A percentile compares a stretch with the other conserved stretches of the same genome.
phyloP scores from a whole-genome alignment of 2,329 filamentous ascomycete genomes.

The Diplodia mutila region DNA sequence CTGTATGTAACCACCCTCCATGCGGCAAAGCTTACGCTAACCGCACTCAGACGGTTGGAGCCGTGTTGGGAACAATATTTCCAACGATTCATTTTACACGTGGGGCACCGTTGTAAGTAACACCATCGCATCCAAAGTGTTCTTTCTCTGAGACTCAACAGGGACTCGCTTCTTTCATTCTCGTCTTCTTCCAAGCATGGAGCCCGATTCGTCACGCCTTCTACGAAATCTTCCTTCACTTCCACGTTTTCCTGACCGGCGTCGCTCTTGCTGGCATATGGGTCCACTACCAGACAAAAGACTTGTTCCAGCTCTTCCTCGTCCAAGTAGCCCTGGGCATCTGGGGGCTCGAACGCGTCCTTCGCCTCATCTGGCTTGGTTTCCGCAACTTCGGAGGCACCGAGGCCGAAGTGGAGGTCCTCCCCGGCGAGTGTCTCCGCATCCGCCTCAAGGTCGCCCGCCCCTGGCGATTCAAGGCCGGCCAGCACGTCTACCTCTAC shows the following conservation, averaged over 20 bases:
- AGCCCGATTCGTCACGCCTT: conserved; percentile 75
- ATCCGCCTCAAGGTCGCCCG: conserved; percentile 74
- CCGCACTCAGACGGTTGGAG: no score
- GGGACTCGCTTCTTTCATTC: conserved; percentile 63
- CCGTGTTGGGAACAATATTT: no score
- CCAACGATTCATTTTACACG: no score
- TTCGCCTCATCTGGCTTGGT: conserved; percentile 64
- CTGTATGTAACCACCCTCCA: no score
- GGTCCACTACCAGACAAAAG: conserved; percentile 60
- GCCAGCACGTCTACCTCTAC: conserved; percentile 82
- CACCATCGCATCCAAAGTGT: no score
- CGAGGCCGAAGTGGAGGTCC: conserved; percentile 70
- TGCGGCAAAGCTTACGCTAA: no score
- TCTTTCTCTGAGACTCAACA: no score
- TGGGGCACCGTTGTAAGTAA: conserved; percentile 68
- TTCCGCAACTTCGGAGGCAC: conserved; percentile 69
- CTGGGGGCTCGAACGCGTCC: conserved; percentile 67
- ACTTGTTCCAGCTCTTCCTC: conserved; percentile 63
- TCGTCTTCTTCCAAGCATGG: conserved; percentile 68
- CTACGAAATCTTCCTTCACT: conserved; percentile 75
- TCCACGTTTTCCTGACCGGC: conserved; percentile 69
- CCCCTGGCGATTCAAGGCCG: conserved; percentile 74
- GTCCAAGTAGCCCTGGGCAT: conserved; percentile 65
- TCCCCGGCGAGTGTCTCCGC: conserved; percentile 74
- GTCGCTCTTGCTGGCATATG: conserved; percentile 66